Conservation (phyloP, 1,284 basidiomycete genomes). For the Exsudoporus floridanus region DNA sequence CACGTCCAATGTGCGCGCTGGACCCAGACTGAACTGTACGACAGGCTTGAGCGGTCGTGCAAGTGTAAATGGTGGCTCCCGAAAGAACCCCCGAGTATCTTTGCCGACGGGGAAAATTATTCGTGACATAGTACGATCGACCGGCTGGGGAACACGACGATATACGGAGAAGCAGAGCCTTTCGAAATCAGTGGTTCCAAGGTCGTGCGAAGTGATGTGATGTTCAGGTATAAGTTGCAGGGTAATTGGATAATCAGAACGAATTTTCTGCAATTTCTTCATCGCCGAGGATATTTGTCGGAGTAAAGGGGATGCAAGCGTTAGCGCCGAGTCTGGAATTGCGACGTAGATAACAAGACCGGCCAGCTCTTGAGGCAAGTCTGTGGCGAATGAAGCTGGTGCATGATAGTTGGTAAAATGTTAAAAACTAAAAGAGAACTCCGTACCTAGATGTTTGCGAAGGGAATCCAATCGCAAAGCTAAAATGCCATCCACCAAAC, state of each 20-base stretch:
- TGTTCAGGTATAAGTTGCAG: slow-evolving; percentile 73
- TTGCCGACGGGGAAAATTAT: slow-evolving; percentile 44
- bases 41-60: slow-evolving; percentile 47
- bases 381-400: slow-evolving; percentile 52
- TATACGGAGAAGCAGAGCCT: slow-evolving; percentile 62
- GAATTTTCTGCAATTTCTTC: slow-evolving; percentile 51
- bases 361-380: slow-evolving; percentile 39
- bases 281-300: slow-evolving; percentile 64
- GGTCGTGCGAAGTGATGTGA: slow-evolving; percentile 41
- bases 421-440: not conserved
- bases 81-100: slow-evolving; percentile 49
- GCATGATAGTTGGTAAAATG: slow-evolving; percentile 4
- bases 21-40: slow-evolving; percentile 48
- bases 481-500: slow-evolving; percentile 54
- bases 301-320: slow-evolving; percentile 56
- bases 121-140: slow-evolving; percentile 60
- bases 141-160: slow-evolving; percentile 61
- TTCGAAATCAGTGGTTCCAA: slow-evolving; percentile 28
- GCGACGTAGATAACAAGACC: slow-evolving; percentile 68
- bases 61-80: slow-evolving; percentile 64
- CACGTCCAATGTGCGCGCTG: slow-evolving; percentile 58
- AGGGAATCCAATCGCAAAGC: slow-evolving; percentile 63
- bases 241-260: slow-evolving; percentile 46
- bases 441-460: slow-evolving; percentile 60
- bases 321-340: slow-evolving; percentile 55